Evolutionary conservation across 352 stramenopile genomes (phyloP).

Genomic region (Pythium scleroteichum): DNA sequence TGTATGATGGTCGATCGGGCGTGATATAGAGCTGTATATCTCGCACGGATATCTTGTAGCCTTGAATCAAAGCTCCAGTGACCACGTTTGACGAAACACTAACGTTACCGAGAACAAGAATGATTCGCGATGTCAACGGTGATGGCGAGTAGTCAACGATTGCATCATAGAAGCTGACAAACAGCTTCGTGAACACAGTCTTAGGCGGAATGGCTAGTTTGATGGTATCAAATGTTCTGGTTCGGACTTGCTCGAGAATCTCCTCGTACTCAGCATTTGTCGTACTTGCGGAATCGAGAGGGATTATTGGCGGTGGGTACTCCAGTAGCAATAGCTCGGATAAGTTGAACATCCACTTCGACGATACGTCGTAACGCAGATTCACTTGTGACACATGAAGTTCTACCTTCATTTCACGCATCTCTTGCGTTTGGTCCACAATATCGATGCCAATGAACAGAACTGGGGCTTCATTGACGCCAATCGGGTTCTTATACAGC

Average conservation of each 20-base stretch:
- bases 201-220: slow-evolving; percentile 69
- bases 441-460: slow-evolving; percentile 84
- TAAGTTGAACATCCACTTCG: slow-evolving; percentile 80
- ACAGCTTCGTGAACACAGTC: slow-evolving; percentile 88
- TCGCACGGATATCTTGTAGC: slow-evolving; percentile 78
- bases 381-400: slow-evolving; percentile 85
- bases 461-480: slow-evolving; percentile 67
- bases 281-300: slow-evolving; percentile 74
- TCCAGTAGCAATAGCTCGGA: slow-evolving; percentile 77
- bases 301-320: slow-evolving; percentile 83
- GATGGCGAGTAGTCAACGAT: slow-evolving; percentile 78
- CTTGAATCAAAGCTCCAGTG: slow-evolving; percentile 81
- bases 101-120: slow-evolving; percentile 75
- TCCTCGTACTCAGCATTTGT: slow-evolving; percentile 50
- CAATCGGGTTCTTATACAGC: slow-evolving; percentile 82
- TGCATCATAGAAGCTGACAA: slow-evolving; percentile 84
- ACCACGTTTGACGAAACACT: slow-evolving; percentile 86
- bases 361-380: slow-evolving; percentile 78
- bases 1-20: slow-evolving; percentile 56
- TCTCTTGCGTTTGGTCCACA: slow-evolving; percentile 80
- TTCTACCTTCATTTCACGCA: slow-evolving; percentile 87
- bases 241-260: slow-evolving; percentile 36
- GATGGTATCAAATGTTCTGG: slow-evolving; percentile 48
- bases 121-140: slow-evolving; percentile 60
- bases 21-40: slow-evolving; percentile 79